Base-by-base conservation (phyloP, 75 land plant species). In the Pinus taeda region DNA sequence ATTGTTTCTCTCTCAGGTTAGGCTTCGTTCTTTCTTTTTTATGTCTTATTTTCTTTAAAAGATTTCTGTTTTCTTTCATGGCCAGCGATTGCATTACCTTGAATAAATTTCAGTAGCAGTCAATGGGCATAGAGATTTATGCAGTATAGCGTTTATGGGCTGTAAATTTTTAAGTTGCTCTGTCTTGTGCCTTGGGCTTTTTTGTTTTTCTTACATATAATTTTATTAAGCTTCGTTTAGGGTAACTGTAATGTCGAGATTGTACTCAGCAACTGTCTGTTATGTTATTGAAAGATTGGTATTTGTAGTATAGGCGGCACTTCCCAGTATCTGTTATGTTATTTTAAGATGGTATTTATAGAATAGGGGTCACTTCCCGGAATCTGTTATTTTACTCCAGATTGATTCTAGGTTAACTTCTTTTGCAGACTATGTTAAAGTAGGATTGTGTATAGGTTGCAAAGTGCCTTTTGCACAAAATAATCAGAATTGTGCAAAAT, bases 1-100 rank as follows among this genome's bases (percentile, higher is more conserved):
- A 20, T 59, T 59, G 20, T 21, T 20, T 59, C 61, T 59, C 39
- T 65, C 69, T 30, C 20, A 65, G 69, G 69, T 65, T 65, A 65
- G 69, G 1, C 36, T 65, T 65, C 18, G 0, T 0, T 7, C 4
- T 13, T 29, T 29, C 0, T 0, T 15, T 22, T 65, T 33, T 6
- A 15, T 17, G 15, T 33, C 36, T 65, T 15, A 12, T 15, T 33
- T 30, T 4, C 6, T 64, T 65, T 33, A 11, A 3, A 18, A 33
- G 33, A 15, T 64, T 64, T 30, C 37, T 64, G 36, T 64, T 3
- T 1, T 14, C 36, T 65, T 65, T 14, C 4, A 30, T 33, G 39
- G 15, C 36, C 5, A 37, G 36, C 36, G 37, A 33, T 30, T 1
- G 17, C 2, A 65, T 33, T 15, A 4, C 15, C 17, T 65, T 65